Base-by-base conservation (phyloP, 305 asterid species). In the Fraxinus greggii region DNA sequence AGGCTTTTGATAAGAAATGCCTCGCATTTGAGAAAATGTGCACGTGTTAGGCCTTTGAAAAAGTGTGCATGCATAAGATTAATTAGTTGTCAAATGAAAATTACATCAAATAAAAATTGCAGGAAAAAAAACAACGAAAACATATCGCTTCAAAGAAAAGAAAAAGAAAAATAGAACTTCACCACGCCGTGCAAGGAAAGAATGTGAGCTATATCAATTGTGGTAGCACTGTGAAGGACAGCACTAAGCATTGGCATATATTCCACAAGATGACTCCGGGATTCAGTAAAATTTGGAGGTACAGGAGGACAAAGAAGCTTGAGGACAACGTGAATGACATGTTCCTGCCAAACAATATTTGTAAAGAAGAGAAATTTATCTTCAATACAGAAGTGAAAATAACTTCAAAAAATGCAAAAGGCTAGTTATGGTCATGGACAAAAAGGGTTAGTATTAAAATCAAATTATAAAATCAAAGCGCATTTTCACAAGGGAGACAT, bases 161-260 rank as follows among this genome's bases (percentile, higher is more conserved):
- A 7, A 65, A 29, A n/a, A 48, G 12, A n/a, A 19, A 72, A 76
- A 29, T 19, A 17, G 31, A 19, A 84, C 7, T 79, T 45, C 48
- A 81, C 87, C 87, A 81, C 23, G 33, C 85, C 87, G 51, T 84
- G 82, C 79, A 84, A 78, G 33, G 87, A 84, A 51, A 84, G 33
- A 72, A 84, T 81, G 42, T 81, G 82, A 63, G 82, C 78, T 72
- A 65, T 48, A 72, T 84, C 87, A 12, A 84, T 72, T 29, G 82
- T 29, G 54, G 87, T 61, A 69, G 56, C 38, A 51, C 80, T 84
- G 70, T 56, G 45, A 65, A 84, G 80, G 73, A 84, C 77, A 81
- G 76, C 82, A 78, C 77, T 84, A 36, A 81, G 78, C 79, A 81
- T 38, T 45, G 85, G 78, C 42, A 78, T 80, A 78, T 81, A 72